Evolutionary conservation across 2,329 filamentous ascomycete species (phyloP), one percentile per base, ranked within the genome.

Genomic region (Nemania sp.): DNA sequence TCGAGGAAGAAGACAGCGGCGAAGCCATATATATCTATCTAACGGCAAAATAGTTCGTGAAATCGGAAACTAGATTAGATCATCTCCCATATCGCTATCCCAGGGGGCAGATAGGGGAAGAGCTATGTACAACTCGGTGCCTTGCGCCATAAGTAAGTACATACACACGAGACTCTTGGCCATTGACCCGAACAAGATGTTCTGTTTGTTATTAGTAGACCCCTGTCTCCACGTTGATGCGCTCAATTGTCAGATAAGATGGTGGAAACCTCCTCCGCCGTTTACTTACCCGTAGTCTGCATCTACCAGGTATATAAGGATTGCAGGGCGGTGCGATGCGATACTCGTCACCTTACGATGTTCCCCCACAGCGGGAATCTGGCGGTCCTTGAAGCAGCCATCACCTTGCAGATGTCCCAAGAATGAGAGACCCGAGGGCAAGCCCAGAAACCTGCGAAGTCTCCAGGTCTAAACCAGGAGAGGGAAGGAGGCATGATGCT

Each of bases 201-300:
- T 56, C 20, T 27, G 5, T 27, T 47, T 49, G 22, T 22, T 5
- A 4, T 32, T 32, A 32, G 8, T 22, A 27, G 35, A 52, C 51
- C 49, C 29, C 52, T 52, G 62, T 43, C 45, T 22, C 32, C 22
- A 59, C 54, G 35, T 63, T 63, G 47, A 63, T 62, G 38, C n/a
- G 47, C 29, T 52, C 41, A 49, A 49, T 15, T 38, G 24, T 41
- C 38, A 59, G 60, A 56, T 54, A 52, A 38, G 35, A 58, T 22
- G 18, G 38, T 58, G 62, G 45, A 13, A 53, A 20, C 41, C 54
- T 68, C 62, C 54, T 56, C 62, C 8, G 29, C 29, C 29, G n/a
- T n/a, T n/a, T 8, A 32, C 29, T 8, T 32, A 32, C n/a, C n/a
- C n/a, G n/a, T 32, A 20, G 43, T 5, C 60, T 51, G 35, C 32